Evolutionary conservation across 2,329 filamentous ascomycete genomes (phyloP).

Genomic region (Botrytis medusae): DNA sequence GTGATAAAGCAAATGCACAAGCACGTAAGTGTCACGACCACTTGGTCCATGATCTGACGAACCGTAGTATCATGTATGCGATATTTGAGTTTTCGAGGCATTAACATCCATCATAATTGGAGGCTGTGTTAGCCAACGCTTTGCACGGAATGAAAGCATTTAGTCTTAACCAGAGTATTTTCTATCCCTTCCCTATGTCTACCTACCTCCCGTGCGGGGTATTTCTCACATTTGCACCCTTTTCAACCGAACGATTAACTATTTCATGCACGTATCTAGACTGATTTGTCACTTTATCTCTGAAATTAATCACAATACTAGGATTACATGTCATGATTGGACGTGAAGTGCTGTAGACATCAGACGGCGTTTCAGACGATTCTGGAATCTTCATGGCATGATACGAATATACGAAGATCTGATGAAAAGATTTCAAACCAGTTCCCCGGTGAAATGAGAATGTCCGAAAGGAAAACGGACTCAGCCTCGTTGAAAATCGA

Average conservation of each 20-base stretch:
- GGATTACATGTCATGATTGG: background rate
- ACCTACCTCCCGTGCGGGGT: background rate
- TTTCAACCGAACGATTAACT: background rate
- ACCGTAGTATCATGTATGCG: background rate
- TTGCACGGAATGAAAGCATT: background rate
- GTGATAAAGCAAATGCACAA: background rate
- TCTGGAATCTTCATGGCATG: background rate
- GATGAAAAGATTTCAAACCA: background rate
- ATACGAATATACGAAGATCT: background rate
- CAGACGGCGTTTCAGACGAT: background rate
- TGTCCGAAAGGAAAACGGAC: background rate
- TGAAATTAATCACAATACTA: background rate
- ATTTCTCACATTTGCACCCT: background rate
- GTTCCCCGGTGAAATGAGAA: background rate
- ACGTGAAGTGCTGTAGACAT: background rate
- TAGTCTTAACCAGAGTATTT: background rate
- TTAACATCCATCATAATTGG: background rate
- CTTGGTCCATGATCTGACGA: background rate
- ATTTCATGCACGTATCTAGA: background rate
- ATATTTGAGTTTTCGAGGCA: background rate
- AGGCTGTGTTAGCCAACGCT: background rate
- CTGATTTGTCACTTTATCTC: background rate
- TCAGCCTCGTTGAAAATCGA: conserved; percentile 13
- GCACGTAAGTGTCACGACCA: background rate
- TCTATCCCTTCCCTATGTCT: background rate